A percentile compares a stretch with the other conserved stretches of the same genome.
These are phyloP conservation scores for Clohesyomyces aquaticus DNA, from an alignment of 495 filamentous ascomycete genomes.

Conservation along the genomic window DNA sequence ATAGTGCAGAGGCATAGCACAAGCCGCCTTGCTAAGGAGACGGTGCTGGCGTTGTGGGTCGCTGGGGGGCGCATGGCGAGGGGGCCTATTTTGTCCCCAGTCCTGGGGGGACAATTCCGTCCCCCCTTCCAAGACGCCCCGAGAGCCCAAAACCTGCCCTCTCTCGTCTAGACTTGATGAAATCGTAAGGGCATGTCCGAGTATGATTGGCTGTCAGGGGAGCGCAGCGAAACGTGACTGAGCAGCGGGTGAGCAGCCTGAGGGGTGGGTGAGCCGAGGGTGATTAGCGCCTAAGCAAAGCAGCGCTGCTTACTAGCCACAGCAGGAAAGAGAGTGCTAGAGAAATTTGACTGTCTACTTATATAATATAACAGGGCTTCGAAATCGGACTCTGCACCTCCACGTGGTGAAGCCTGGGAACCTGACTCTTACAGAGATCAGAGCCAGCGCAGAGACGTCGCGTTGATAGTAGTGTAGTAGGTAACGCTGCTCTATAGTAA, in stretches of 20 bases:
- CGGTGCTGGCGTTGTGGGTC: background rate
- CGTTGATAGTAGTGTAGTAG: no score
- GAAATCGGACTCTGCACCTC: no score
- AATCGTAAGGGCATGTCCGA: background rate
- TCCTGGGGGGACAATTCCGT: conserved; percentile 8
- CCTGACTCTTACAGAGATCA: no score
- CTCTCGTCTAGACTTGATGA: conserved; percentile 11
- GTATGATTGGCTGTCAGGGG: background rate
- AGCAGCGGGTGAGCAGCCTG: conserved; percentile 12
- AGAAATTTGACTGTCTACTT: conserved; percentile 13
- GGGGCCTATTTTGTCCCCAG: conserved; percentile 6
- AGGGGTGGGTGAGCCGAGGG: conserved; percentile 6
- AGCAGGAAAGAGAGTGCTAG: no score
- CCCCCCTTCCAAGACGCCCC: background rate
- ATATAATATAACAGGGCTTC: no score
- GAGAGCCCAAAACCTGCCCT: background rate
- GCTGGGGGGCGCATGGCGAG: background rate
- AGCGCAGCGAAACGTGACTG: conserved; percentile 7
- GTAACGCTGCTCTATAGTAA: no score
- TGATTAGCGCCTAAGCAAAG: no score
- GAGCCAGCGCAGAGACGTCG: no score
- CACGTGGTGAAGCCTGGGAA: no score
- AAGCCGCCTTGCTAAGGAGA: background rate
- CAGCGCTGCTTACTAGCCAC: conserved; percentile 14
- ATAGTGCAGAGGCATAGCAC: conserved; percentile 6